Evolutionary conservation across 83 land plant genomes (phyloP).

Genomic region (Larix sibirica): DNA sequence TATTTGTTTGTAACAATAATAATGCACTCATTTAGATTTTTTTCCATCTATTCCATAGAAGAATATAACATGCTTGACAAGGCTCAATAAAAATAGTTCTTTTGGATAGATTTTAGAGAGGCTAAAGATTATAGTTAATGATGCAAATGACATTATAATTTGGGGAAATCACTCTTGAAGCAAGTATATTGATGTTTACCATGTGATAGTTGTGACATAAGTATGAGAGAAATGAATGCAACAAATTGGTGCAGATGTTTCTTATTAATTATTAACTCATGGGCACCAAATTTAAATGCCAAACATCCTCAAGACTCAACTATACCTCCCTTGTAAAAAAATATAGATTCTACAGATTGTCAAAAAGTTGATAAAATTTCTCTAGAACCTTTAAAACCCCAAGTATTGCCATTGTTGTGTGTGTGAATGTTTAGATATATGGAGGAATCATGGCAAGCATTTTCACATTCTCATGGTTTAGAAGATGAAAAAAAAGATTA

Average conservation of each 20-base stretch:
- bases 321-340: constrained; percentile 25
- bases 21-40: constrained; percentile 91
- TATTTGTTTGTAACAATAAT: constrained; percentile 62
- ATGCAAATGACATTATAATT: constrained; percentile 89
- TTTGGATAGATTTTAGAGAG: constrained; percentile 87
- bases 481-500: constrained; percentile 66
- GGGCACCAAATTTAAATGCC: constrained; percentile 15
- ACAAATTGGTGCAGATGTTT: constrained; percentile 56
- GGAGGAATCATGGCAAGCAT: constrained; percentile 28
- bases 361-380: constrained; percentile 21
- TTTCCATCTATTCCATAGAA: constrained; percentile 93
- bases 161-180: constrained; percentile 99
- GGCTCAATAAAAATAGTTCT: constrained; percentile 95
- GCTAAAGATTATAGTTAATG: constrained; percentile 60
- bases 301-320: constrained; percentile 10
- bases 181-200: constrained; percentile 91
- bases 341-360: constrained; percentile 6
- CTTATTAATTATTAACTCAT: not conserved
- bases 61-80: constrained; percentile 91
- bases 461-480: constrained; percentile 51
- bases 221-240: constrained; percentile 59
- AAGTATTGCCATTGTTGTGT: constrained; percentile 32
- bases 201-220: constrained; percentile 60
- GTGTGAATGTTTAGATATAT: constrained; percentile 29
- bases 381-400: constrained; percentile 25